Percentiles rank a stretch among this genome's conserved stretches.
phyloP scores from a whole-genome alignment of 2,329 filamentous ascomycete genomes.

The Eurotiales sp. region DNA sequence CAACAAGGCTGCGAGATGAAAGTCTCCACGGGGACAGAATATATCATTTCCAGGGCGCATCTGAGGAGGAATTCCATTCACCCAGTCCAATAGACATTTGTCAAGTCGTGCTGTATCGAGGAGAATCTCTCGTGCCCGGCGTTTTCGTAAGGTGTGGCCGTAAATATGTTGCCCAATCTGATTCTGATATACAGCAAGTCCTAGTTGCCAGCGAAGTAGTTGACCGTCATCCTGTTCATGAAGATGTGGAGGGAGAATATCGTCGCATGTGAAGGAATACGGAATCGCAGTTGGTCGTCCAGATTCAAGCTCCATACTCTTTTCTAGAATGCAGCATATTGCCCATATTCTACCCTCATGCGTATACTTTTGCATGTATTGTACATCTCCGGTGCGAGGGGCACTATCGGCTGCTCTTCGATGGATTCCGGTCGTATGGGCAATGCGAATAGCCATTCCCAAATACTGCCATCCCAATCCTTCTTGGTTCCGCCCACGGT shows the following conservation, averaged over 20 bases:
- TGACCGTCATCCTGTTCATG: slow-evolving; percentile 5
- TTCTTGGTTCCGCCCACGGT: slow-evolving; percentile 9
- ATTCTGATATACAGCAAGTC: slow-evolving; percentile 6
- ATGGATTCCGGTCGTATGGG: slow-evolving; percentile 8
- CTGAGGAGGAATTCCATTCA: slow-evolving; percentile 9
- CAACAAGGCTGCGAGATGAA: slow-evolving; percentile 4
- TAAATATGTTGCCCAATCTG: slow-evolving; percentile 10
- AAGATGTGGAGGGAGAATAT: slow-evolving; percentile 7
- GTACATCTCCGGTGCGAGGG: neutral
- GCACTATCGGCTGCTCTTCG: slow-evolving; percentile 9
- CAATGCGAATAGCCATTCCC: slow-evolving; percentile 9
- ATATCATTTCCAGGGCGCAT: slow-evolving; percentile 8
- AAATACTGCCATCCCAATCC: slow-evolving; percentile 9
- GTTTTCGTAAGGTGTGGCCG: slow-evolving; percentile 8
- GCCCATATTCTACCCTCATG: slow-evolving; percentile 9
- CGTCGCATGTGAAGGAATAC: slow-evolving; percentile 9
- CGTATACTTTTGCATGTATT: slow-evolving; percentile 1
- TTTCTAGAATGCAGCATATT: slow-evolving; percentile 11
- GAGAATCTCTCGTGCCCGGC: slow-evolving; percentile 5
- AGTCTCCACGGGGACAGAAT: slow-evolving; percentile 1
- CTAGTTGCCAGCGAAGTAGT: slow-evolving; percentile 10
- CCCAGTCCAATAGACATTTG: slow-evolving; percentile 9
- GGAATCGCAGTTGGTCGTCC: slow-evolving; percentile 5
- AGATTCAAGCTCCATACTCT: slow-evolving; percentile 12
- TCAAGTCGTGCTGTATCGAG: slow-evolving; percentile 8